These are phyloP conservation scores for Edaphochlamys debaryana DNA, from an alignment of 139 green algal species.

Conservation along the genomic window DNA sequence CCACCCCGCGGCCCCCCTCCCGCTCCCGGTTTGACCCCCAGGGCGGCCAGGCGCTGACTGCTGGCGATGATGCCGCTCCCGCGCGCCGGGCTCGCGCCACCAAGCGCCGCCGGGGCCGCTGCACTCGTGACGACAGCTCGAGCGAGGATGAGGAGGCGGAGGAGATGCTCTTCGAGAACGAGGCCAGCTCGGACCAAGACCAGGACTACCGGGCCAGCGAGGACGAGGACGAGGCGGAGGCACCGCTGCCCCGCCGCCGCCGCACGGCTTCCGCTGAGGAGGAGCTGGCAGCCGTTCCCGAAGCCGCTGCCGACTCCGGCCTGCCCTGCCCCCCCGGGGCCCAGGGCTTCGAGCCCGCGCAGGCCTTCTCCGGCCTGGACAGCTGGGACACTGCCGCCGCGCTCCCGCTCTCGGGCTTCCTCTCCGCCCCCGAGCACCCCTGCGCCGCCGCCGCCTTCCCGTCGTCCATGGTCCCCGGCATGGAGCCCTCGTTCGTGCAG, in stretches of 20 bases:
- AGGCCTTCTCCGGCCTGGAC: neutral
- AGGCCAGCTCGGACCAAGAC: neutral
- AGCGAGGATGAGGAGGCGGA: neutral
- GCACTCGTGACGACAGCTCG: constrained; percentile 6
- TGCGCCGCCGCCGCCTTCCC: too few species aligned
- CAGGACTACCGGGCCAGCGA: neutral
- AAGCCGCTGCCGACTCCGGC: neutral
- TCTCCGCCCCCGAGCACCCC: too few species aligned
- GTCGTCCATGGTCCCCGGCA: too few species aligned
- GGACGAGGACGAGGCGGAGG: neutral
- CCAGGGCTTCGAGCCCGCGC: too few species aligned
- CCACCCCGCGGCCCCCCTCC: too few species aligned
- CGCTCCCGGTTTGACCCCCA: too few species aligned
- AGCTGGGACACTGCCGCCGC: too few species aligned
- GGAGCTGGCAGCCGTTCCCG: neutral
- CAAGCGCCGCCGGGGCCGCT: constrained; percentile 2
- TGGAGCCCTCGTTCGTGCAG: neutral
- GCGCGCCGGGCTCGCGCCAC: neutral
- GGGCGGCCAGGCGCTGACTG: constrained; percentile 23
- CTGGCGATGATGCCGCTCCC: neutral
- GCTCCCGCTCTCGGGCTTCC: too few species aligned
- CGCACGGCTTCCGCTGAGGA: neutral
- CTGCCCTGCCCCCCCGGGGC: neutral
- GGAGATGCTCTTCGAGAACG: neutral
- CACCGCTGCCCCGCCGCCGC: too few species aligned